Percentiles rank a stretch among this genome's conserved stretches.
Conservation (phyloP, 306 rosid species). For the Citrullus amarus region DNA sequence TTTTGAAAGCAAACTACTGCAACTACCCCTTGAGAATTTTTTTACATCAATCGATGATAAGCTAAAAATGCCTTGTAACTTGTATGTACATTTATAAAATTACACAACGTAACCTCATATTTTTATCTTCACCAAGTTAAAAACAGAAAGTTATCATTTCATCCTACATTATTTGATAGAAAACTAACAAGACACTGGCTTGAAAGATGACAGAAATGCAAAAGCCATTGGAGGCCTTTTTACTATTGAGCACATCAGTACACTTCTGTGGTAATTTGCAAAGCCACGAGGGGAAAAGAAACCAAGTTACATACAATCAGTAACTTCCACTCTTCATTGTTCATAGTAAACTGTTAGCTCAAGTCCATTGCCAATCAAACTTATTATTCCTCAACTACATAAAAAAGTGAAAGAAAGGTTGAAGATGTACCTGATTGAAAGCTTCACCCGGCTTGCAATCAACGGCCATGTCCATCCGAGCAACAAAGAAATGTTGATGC, state of each 20-base stretch:
- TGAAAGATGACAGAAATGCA: not conserved
- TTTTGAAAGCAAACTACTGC: not conserved
- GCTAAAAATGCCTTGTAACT: not conserved
- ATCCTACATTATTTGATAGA: not conserved
- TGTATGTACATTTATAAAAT: not conserved
- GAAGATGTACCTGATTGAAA: constrained; percentile 53
- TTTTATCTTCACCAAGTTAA: not conserved
- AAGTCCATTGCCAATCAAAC: not conserved
- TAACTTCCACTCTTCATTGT: not conserved
- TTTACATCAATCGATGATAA: not conserved
- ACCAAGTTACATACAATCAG: not conserved
- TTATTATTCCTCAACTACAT: not conserved
- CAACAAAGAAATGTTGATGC: constrained; percentile 82
- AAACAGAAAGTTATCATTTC: not conserved
- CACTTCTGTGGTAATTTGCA: not conserved
- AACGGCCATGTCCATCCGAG: constrained; percentile 94
- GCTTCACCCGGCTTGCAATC: constrained; percentile 94
- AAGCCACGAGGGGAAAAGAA: not conserved
- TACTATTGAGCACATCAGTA: not conserved
- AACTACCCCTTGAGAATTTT: not conserved
- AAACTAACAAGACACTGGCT: not conserved
- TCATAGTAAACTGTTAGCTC: not conserved
- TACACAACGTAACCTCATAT: not conserved
- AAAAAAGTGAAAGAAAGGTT: not conserved
- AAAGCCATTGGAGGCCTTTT: not conserved